These are phyloP conservation scores for Steccherinum ochraceum DNA, from an alignment of 768 basidiomycete genomes.

Conservation along the genomic window DNA sequence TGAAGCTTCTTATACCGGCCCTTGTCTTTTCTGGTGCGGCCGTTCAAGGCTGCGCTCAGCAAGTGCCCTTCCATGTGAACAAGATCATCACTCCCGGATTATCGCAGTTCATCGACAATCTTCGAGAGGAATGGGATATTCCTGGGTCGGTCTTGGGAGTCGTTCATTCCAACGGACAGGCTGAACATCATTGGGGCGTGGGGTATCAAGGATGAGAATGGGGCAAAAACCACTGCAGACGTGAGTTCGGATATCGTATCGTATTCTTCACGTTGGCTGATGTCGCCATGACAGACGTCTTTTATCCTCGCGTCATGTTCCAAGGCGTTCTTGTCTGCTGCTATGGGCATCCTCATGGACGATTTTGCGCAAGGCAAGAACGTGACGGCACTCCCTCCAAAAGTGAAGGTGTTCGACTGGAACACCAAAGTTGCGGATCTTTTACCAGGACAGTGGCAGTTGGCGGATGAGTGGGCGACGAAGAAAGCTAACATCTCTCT, in stretches of 20 bases:
- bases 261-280: not conserved
- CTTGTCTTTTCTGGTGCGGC: too few relatives aligned
- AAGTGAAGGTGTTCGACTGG: slow-evolving; percentile 19
- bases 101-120: not conserved
- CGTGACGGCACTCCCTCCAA: slow-evolving; percentile 26
- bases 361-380: slow-evolving; percentile 32
- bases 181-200: slow-evolving; percentile 9
- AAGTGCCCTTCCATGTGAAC: not conserved
- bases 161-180: slow-evolving; percentile 5
- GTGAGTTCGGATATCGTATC: slow-evolving; percentile 1
- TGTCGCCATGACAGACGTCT: slow-evolving; percentile 16
- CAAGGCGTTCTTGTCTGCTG: slow-evolving; percentile 33
- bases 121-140: not conserved
- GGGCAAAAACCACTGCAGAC: slow-evolving; percentile 3
- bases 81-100: not conserved
- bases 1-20: too few relatives aligned
- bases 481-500: slow-evolving; percentile 30
- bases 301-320: slow-evolving; percentile 26
- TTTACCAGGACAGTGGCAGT: slow-evolving; percentile 35
- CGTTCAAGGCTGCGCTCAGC: too few relatives aligned
- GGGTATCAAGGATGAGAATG: slow-evolving; percentile 9
- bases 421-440: slow-evolving; percentile 26
- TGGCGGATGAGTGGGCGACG: slow-evolving; percentile 36
- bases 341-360: slow-evolving; percentile 36
- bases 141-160: slow-evolving; percentile 9